These are phyloP conservation scores for Helianthus tuberosus DNA, from an alignment of 129 eudicot genomes.

Conservation along the genomic window DNA sequence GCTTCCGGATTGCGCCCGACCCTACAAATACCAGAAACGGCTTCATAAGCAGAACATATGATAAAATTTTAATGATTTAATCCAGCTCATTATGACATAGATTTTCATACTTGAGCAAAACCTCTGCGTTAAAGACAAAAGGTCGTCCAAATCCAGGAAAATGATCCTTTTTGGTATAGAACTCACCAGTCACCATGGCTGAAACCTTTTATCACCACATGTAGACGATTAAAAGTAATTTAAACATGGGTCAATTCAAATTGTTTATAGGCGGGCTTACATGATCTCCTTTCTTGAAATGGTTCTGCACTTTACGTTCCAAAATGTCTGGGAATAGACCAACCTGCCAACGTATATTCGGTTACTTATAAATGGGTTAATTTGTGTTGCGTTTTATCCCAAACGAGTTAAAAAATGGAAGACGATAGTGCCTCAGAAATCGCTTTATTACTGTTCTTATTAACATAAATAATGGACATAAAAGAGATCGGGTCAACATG, in stretches of 20 bases:
- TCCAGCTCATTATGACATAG: conserved; percentile 1
- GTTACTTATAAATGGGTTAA: background rate
- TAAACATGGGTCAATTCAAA: conserved; percentile 10
- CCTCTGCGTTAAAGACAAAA: conserved; percentile 80
- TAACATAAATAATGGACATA: background rate
- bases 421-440: background rate
- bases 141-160: conserved; percentile 99
- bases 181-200: conserved; percentile 98
- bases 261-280: conserved; percentile 50
- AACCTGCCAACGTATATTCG: conserved; percentile 52
- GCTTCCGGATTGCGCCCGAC: conserved; percentile 93
- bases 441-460: background rate
- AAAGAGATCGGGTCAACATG: background rate
- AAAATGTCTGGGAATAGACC: conserved; percentile 92
- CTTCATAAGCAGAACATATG: conserved; percentile 2
- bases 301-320: conserved; percentile 82
- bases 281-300: conserved; percentile 86
- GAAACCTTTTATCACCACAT: conserved; percentile 71
- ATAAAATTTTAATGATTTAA: background rate
- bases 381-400: background rate
- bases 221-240: conserved; percentile 25
- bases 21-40: conserved; percentile 41
- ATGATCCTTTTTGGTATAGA: conserved; percentile 90
- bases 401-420: background rate
- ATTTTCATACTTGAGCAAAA: conserved; percentile 73